Base-by-base conservation (phyloP, 768 basidiomycete species). In the Infundibulicybe gibba region DNA sequence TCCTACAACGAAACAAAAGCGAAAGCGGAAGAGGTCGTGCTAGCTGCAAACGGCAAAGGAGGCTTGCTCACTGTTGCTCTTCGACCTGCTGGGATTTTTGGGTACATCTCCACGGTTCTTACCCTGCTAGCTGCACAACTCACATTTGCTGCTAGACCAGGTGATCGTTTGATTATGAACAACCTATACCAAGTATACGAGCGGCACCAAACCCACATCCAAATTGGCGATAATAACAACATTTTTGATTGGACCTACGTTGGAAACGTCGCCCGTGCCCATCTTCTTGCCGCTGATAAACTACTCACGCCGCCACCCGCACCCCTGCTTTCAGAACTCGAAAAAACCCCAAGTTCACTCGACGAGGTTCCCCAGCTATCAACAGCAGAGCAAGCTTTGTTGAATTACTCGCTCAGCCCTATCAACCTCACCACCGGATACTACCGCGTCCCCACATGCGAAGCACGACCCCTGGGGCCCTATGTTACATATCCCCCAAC, bases 211-310 rank as follows among this genome's bases (percentile, higher is more conserved):
- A 93, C 92, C 0, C 84, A 90, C 54, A 89, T 91, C 74, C 94
- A 97, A 65, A 83, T 99, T 53, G 97, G 97, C 32, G 75, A 87
- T 68, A 97, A 97, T 67, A 83, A 78, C 52, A 98, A 98, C 62
- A 67, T 98, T 3, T 93, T 90, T 58, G 97, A 98, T 66, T 94
- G 88, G 81, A 97, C 94, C 5, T 97, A 97, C 60, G 92, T 98
- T 56, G 92, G 84, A 45, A 99, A 99, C 63, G 85, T 95, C 50
- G 95, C 94, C 1, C 80, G 87, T 57, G 94, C 94, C 3, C 97
- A 99, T 62, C 70, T 99, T 12, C 80, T 98, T 43, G 97, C 97
- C 10, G 87, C 90, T 16, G 94, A 97, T 72, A 89, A 83, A 60
- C 81, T 99, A 37, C 74, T 72, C 41, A 68, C 74, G 11, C 70